Conservation (phyloP, 345 rosid genomes). For the Arabidopsis thaliana region DNA sequence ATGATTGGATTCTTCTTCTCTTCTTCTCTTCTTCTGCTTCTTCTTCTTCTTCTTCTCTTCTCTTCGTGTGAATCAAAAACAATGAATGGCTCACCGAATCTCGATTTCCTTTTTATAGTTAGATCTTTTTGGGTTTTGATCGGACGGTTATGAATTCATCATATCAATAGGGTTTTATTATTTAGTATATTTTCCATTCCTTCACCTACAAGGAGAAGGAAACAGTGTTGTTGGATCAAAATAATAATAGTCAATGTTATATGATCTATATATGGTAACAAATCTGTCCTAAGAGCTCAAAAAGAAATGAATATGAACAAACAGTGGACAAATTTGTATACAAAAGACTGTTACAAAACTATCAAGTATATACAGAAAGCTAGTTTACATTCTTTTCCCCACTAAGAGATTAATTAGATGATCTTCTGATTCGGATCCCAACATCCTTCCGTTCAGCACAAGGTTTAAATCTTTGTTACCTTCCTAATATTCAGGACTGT, state of each 20-base stretch:
- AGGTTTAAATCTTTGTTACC: background rate
- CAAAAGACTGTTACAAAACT: constrained; percentile 8
- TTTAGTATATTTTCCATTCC: background rate
- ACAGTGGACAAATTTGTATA: background rate
- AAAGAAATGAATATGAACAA: background rate
- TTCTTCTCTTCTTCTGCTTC: background rate
- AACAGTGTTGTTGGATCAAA: background rate
- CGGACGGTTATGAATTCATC: constrained; percentile 50
- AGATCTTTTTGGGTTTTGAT: constrained; percentile 36
- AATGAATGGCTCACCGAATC: constrained; percentile 11
- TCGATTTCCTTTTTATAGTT: constrained; percentile 26
- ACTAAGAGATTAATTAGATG: background rate
- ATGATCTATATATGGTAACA: background rate
- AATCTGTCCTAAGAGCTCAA: background rate
- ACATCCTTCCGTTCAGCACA: background rate
- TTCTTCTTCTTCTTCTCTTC: background rate
- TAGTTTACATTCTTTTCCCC: background rate
- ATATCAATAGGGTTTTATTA: background rate
- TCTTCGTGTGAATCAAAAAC: background rate
- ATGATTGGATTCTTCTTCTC: constrained; percentile 31
- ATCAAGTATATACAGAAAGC: constrained; percentile 19
- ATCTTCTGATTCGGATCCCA: background rate
- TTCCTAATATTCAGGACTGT: constrained; percentile 54
- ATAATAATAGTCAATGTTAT: background rate
- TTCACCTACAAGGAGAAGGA: background rate